Conservation (phyloP, 352 stramenopile species). For the Phytophthora uliginosa region DNA sequence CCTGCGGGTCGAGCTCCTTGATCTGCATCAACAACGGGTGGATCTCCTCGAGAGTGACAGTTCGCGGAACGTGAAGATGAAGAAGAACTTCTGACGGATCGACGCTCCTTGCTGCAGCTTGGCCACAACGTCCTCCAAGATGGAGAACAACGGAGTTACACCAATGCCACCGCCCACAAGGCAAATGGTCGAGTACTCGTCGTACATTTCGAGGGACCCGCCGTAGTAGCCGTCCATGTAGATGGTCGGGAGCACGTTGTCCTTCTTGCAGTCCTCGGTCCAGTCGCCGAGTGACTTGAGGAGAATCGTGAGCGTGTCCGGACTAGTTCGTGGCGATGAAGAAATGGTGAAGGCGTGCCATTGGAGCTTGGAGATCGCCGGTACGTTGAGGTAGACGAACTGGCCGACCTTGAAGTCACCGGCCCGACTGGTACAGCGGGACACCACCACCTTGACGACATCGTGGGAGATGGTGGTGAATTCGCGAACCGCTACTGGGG, state of each 20-base stretch:
- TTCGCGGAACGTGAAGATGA: slow-evolving; percentile 60
- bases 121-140: slow-evolving; percentile 55
- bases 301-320: slow-evolving; percentile 54
- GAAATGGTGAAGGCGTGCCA: slow-evolving; percentile 66
- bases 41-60: slow-evolving; percentile 56
- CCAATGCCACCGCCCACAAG: slow-evolving; percentile 55
- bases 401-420: slow-evolving; percentile 47
- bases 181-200: slow-evolving; percentile 40
- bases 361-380: slow-evolving; percentile 51
- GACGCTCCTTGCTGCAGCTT: slow-evolving; percentile 18
- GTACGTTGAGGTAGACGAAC: slow-evolving; percentile 61
- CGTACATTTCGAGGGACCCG: slow-evolving; percentile 46
- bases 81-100: slow-evolving; percentile 40
- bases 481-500: slow-evolving; percentile 40
- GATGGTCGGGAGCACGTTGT: slow-evolving; percentile 37
- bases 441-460: slow-evolving; percentile 52
- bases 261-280: slow-evolving; percentile 36
- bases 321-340: slow-evolving; percentile 44
- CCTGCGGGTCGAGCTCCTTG: slow-evolving; percentile 37
- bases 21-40: slow-evolving; percentile 44
- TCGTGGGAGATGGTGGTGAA: slow-evolving; percentile 35
- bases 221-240: slow-evolving; percentile 71
- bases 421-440: slow-evolving; percentile 12
- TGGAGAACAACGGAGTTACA: slow-evolving; percentile 51
- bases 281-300: slow-evolving; percentile 41